These are phyloP conservation scores for Avena insularis DNA, from an alignment of 176 grass and related monocot genomes.

Conservation along the genomic window DNA sequence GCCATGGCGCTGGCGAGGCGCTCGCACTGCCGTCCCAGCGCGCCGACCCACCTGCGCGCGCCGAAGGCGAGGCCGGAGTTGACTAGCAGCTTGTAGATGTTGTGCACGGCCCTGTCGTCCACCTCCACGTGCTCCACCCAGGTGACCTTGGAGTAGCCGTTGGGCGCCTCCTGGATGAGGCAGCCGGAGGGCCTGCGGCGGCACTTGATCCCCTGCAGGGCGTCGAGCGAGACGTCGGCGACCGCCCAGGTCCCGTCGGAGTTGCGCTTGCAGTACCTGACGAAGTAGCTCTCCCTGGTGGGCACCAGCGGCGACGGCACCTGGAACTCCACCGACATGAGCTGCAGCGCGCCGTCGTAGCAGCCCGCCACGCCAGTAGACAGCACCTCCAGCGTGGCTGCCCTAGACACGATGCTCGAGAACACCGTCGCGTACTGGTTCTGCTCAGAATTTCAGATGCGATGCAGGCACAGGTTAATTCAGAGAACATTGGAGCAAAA, in stretches of 20 bases:
- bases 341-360: conserved; percentile 95
- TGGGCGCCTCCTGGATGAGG: conserved; percentile 95
- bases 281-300: conserved; percentile 86
- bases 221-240: conserved; percentile 91
- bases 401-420: conserved; percentile 89
- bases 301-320: conserved; percentile 93
- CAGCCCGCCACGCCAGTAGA: conserved; percentile 91
- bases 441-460: conserved; percentile 33
- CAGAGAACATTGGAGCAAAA: not conserved
- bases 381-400: conserved; percentile 74
- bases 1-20: conserved; percentile 94
- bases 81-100: conserved; percentile 80
- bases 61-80: conserved; percentile 90
- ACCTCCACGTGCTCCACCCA: conserved; percentile 99
- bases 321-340: conserved; percentile 99
- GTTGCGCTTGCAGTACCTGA: conserved; percentile 95
- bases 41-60: conserved; percentile 77
- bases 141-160: conserved; percentile 96
- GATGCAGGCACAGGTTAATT: not conserved
- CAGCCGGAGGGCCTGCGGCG: conserved; percentile 83
- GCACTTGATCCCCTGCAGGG: conserved; percentile 66
- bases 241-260: conserved; percentile 87
- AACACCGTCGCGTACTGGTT: conserved; percentile 86
- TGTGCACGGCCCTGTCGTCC: conserved; percentile 92
- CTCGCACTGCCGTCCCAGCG: conserved; percentile 86